Conservation (phyloP, 2,329 filamentous ascomycete genomes). For the Zymoseptoria ardabiliae region DNA sequence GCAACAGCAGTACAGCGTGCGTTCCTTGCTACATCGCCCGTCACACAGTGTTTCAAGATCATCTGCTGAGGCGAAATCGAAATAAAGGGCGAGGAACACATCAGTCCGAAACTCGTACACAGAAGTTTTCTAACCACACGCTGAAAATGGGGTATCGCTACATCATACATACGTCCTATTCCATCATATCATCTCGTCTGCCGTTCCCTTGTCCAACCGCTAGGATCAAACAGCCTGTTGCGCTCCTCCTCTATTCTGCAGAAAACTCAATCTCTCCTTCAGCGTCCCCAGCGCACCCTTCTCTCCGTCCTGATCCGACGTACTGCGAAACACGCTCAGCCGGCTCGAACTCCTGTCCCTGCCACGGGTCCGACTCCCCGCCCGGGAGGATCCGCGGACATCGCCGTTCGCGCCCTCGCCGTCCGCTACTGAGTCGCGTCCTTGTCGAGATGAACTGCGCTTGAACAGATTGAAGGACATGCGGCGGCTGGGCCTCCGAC, state of each 20-base stretch:
- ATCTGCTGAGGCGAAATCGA: background rate
- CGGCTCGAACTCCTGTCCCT: constrained; percentile 21
- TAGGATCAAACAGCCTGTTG: no score
- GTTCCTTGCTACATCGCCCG: background rate
- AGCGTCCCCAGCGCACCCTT: constrained; percentile 34
- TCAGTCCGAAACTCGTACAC: background rate
- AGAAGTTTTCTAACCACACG: background rate
- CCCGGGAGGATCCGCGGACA: constrained; percentile 20
- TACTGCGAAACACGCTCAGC: constrained; percentile 21
- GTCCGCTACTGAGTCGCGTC: constrained; percentile 8
- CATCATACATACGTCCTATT: background rate
- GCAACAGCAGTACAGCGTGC: background rate
- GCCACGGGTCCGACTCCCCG: constrained; percentile 13
- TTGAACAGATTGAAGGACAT: constrained; percentile 25
- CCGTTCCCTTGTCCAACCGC: no score
- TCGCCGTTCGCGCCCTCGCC: constrained; percentile 8
- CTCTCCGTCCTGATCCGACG: constrained; percentile 7
- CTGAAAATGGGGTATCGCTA: background rate
- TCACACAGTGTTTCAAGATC: background rate
- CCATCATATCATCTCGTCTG: background rate
- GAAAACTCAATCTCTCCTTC: constrained; percentile 56
- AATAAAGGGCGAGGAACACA: background rate
- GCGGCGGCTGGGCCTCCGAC: constrained; percentile 10
- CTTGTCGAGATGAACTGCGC: constrained; percentile 24
- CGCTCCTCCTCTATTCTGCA: background rate